Conservation (phyloP, 176 grass and related monocot species). For the bread wheat (Triticum aestivum) region IWGSC_CS_RefSeq_v2.1 NC_057814.1:542447333-542447832, state of each 20-base stretch:
- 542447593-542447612: constrained; percentile 29
- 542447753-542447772: background rate
- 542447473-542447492: constrained; percentile 27
- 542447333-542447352: too few relatives aligned
- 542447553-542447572: background rate
- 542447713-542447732: background rate
- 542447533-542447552: background rate
- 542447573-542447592: background rate
- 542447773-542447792: background rate
- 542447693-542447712: background rate
- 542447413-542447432: background rate
- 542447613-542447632: constrained; percentile 11
- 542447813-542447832: constrained; percentile 17
- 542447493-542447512: constrained; percentile 42
- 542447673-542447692: background rate
- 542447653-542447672: background rate
- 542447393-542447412: too few relatives aligned
- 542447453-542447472: background rate
- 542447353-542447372: too few relatives aligned
- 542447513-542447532: background rate
- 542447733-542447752: background rate
- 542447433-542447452: background rate
- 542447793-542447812: constrained; percentile 27
- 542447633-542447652: constrained; percentile 33
- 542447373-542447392: too few relatives aligned